phyloP scores from a whole-genome alignment of 306 rosid species.

The Inga laurina region DNA sequence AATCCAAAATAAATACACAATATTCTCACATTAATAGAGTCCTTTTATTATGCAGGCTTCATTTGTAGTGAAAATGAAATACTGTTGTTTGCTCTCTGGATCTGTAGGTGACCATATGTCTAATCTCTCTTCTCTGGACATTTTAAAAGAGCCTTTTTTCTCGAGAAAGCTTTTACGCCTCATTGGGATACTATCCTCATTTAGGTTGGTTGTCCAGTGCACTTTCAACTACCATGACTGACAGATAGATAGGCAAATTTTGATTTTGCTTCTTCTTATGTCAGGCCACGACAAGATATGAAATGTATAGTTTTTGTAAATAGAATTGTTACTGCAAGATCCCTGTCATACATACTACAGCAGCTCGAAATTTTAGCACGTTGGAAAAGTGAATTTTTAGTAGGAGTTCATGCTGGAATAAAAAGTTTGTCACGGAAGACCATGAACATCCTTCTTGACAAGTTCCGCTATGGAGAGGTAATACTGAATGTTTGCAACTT shows the following conservation, averaged over 20 bases:
- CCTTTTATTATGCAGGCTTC: conserved; percentile 18
- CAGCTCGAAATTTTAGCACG: conserved; percentile 57
- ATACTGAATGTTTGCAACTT: background rate
- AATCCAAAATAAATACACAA: too few relatives aligned
- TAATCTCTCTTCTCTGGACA: conserved; percentile 56
- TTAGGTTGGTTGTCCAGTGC: conserved; percentile 59
- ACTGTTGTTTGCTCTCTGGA: conserved; percentile 20
- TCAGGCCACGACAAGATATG: conserved; percentile 70
- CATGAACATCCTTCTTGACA: conserved; percentile 66
- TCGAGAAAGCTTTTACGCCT: conserved; percentile 78
- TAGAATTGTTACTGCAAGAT: conserved; percentile 84
- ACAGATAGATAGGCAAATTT: conserved; percentile 5
- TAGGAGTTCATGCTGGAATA: conserved; percentile 78
- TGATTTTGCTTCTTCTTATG: conserved; percentile 29
- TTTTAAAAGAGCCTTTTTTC: conserved; percentile 75
- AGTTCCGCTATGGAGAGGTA: conserved; percentile 91
- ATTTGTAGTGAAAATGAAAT: conserved; percentile 27
- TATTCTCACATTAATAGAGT: background rate
- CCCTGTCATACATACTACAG: conserved; percentile 72
- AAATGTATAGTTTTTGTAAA: conserved; percentile 93
- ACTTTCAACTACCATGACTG: conserved; percentile 14
- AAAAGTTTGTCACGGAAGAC: conserved; percentile 80
- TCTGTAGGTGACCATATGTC: conserved; percentile 49
- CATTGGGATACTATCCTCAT: conserved; percentile 71
- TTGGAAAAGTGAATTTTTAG: conserved; percentile 84